Evolutionary conservation across 768 basidiomycete species (phyloP).

Genomic region (Termitomyces sp.): DNA sequence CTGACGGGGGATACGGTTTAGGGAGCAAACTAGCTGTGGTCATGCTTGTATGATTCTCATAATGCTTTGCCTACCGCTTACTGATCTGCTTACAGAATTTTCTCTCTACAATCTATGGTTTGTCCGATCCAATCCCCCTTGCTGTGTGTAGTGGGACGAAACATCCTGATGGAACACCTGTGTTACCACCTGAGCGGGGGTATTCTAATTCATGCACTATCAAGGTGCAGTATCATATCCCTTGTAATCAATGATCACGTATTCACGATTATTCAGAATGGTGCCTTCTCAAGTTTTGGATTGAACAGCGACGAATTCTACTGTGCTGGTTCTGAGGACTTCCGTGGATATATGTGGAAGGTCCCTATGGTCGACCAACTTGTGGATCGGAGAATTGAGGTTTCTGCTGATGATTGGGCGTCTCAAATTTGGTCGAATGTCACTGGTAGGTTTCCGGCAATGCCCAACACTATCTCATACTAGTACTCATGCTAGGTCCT

Average conservation of each 20-base stretch:
- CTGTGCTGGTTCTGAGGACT: conserved; percentile 80
- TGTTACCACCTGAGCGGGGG: conserved; percentile 41
- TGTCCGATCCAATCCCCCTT: conserved; percentile 66
- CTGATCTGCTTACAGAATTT: conserved; percentile 43
- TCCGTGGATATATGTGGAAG: conserved; percentile 75
- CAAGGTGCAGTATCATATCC: conserved; percentile 47
- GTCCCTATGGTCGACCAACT: conserved; percentile 52
- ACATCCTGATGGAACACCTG: conserved; percentile 50
- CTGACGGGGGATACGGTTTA: conserved; percentile 19
- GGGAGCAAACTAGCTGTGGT: conserved; percentile 64
- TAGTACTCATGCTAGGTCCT: background rate
- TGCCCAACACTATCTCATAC: background rate
- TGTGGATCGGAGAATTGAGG: conserved; percentile 37
- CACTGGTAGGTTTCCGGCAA: conserved; percentile 31
- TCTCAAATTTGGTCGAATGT: conserved; percentile 26
- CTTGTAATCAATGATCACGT: background rate
- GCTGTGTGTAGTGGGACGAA: conserved; percentile 62
- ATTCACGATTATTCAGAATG: conserved; percentile 45
- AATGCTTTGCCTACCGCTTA: background rate
- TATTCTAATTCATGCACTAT: conserved; percentile 77
- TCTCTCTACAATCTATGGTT: conserved; percentile 64
- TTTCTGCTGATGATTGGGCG: conserved; percentile 45
- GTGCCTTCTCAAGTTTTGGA: conserved; percentile 65
- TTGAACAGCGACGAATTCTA: conserved; percentile 55
- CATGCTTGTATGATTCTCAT: conserved; percentile 48